Evolutionary conservation across 1,284 basidiomycete genomes (phyloP).

Genomic region (Fomes fomentarius): DNA sequence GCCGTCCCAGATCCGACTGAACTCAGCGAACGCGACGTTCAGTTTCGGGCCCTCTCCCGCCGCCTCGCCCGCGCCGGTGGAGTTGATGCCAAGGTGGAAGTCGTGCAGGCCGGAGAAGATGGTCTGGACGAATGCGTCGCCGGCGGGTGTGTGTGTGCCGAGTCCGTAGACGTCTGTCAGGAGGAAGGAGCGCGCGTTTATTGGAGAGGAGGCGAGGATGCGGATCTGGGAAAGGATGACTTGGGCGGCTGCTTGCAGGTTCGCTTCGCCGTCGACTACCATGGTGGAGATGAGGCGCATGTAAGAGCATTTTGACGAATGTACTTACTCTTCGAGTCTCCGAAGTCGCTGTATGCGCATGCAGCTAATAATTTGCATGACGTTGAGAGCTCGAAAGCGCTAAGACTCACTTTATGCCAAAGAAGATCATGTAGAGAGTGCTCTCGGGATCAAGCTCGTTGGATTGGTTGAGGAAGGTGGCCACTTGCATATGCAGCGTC

Average conservation of each 20-base stretch:
- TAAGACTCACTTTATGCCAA: slow-evolving; percentile 38
- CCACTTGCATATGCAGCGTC: slow-evolving; percentile 20
- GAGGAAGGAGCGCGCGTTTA: slow-evolving; percentile 35
- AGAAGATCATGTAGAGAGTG: slow-evolving; percentile 41
- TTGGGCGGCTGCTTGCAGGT: slow-evolving; percentile 38
- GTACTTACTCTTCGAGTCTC: slow-evolving; percentile 33
- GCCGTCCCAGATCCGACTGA: slow-evolving; percentile 36
- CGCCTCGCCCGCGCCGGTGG: not conserved
- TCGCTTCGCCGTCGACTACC: slow-evolving; percentile 37
- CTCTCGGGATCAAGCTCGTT: slow-evolving; percentile 36
- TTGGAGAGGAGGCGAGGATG: slow-evolving; percentile 32
- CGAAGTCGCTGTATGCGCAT: slow-evolving; percentile 31
- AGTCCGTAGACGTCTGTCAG: slow-evolving; percentile 38
- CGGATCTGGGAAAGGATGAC: slow-evolving; percentile 37
- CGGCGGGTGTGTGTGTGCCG: slow-evolving; percentile 29
- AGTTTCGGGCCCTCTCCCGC: slow-evolving; percentile 8
- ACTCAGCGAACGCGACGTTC: slow-evolving; percentile 33
- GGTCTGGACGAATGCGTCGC: slow-evolving; percentile 35
- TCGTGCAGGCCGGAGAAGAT: slow-evolving; percentile 32
- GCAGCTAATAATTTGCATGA: too few relatives aligned
- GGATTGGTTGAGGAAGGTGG: slow-evolving; percentile 34
- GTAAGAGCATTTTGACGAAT: slow-evolving; percentile 11
- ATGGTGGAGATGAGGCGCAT: too few relatives aligned
- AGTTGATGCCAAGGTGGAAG: slow-evolving; percentile 20
- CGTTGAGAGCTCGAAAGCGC: not conserved